phyloP scores from a whole-genome alignment of 345 rosid genomes.

The Physaria fendleri region DNA sequence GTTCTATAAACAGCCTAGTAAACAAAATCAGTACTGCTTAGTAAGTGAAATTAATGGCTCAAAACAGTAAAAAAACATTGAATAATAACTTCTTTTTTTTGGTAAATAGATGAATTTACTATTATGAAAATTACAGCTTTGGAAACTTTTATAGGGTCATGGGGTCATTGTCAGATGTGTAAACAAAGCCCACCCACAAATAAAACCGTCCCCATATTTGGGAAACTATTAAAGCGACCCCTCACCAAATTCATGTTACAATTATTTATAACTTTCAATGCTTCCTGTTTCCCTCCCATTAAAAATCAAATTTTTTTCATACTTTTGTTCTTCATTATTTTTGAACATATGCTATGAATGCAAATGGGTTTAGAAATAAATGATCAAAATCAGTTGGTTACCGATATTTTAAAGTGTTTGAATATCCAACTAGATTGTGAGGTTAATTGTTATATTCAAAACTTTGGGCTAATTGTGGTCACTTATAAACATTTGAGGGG shows the following conservation, averaged over 20 bases:
- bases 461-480: background rate
- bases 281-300: conserved; percentile 18
- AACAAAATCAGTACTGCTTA: background rate
- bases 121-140: background rate
- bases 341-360: background rate
- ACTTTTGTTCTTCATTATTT: background rate
- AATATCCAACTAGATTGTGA: background rate
- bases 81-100: background rate
- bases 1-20: background rate
- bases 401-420: background rate
- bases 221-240: conserved; percentile 36
- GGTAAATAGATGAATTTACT: background rate
- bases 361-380: background rate
- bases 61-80: background rate
- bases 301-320: background rate
- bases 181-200: conserved; percentile 18
- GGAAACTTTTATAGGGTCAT: conserved; percentile 10
- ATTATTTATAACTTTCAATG: conserved; percentile 28
- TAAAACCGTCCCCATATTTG: conserved; percentile 35
- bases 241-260: conserved; percentile 29
- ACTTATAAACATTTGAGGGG: background rate
- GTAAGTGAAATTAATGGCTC: background rate
- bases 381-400: background rate
- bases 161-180: conserved; percentile 22
- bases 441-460: background rate